Evolutionary conservation across 108 stramenopile species (phyloP), one percentile per base, ranked within the genome.

Genomic region (Fragilaria radians): DNA sequence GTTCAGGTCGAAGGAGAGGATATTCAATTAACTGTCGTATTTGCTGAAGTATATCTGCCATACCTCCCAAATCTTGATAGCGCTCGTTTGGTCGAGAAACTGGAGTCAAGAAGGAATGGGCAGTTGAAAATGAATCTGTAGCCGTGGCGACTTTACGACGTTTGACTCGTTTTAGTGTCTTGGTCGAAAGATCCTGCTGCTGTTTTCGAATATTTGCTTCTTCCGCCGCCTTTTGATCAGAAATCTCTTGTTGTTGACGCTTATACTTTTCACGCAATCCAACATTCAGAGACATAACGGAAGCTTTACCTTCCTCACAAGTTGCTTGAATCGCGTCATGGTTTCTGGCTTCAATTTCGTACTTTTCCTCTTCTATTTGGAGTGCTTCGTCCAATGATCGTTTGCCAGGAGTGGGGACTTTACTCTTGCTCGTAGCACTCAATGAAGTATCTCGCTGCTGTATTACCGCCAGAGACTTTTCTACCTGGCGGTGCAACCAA

Each of bases 1-100:
- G 57, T 62, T 98, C 96, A 0, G 97, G 99, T 53, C 95, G 95
- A 3, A 89, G 75, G n/a, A 98, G 73, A 22, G 99, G 99, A 73
- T 94, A 94, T 69, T 91, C 89, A 47, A 94, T 80, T 28, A 94
- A 58, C 55, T 94, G 83, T n/a, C 85, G 79, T 22, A 94, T 72
- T 61, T 88, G 83, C 33, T 66, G 57, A 0, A 94, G 48, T 1
- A 86, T 74, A 14, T 76, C 62, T 47, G 70, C 63, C 59, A 94
- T 82, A 4, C 93, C 93, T n/a, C 93, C 93, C 5, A 94, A 65
- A 69, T 85, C 79, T 1, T 73, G 46, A 59, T 94, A 94, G 1
- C 93, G 85, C 73, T 89, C 85, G 1, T 73, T 67, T 9, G 93
- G 93, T 29, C 87, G 73, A n/a, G 86, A 68, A n/a, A 81, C 68